Evolutionary conservation across 148 eudicot genomes (phyloP).

Genomic region (Gaultheria prostrata): DNA sequence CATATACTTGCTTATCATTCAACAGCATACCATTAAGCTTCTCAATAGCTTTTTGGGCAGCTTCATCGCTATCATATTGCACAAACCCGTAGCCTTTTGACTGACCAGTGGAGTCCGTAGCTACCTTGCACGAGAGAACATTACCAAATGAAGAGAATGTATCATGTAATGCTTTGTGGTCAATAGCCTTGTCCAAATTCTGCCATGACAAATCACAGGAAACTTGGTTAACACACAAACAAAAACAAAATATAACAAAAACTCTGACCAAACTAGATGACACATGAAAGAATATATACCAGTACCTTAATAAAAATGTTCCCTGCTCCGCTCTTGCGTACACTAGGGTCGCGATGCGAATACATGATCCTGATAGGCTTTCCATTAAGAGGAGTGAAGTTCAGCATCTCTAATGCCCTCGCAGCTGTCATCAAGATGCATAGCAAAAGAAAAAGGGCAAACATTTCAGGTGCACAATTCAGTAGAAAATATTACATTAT

Average conservation of each 20-base stretch:
- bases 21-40: constrained; percentile 77
- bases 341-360: constrained; percentile 75
- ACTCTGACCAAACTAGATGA: not conserved
- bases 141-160: constrained; percentile 79
- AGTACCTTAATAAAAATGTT: constrained; percentile 87
- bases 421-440: constrained; percentile 53
- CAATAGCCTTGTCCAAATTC: constrained; percentile 94
- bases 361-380: constrained; percentile 84
- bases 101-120: constrained; percentile 73
- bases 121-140: constrained; percentile 86
- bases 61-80: constrained; percentile 76
- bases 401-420: constrained; percentile 60
- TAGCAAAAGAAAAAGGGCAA: not conserved
- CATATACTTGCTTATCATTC: constrained; percentile 88
- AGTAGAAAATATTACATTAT: not conserved
- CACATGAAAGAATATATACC: not conserved
- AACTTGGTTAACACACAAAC: not conserved
- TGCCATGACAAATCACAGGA: constrained; percentile 24
- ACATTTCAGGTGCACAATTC: not conserved
- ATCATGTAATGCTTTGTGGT: constrained; percentile 74
- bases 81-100: constrained; percentile 95
- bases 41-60: constrained; percentile 81
- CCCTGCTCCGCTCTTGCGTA: constrained; percentile 73
- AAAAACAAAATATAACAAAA: not conserved
- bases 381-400: constrained; percentile 70